Conservation (phyloP, 441 rosid genomes). For the Hura crepitans region DNA sequence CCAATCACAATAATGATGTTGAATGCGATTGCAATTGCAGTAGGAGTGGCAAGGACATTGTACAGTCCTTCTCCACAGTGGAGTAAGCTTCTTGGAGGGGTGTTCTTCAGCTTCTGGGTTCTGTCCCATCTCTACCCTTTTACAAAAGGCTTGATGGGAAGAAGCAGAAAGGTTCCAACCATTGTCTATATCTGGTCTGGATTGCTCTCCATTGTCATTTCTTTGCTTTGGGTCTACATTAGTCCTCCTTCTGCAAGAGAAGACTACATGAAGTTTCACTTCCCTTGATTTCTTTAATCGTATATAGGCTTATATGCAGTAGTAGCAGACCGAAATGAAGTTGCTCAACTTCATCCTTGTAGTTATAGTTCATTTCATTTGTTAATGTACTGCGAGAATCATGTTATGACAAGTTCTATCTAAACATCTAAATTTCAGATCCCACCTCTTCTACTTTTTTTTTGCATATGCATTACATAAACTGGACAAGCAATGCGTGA, state of each 20-base stretch:
- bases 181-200: slow-evolving; percentile 64
- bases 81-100: slow-evolving; percentile 71
- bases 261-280: slow-evolving; percentile 54
- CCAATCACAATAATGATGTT: slow-evolving; percentile 59
- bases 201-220: slow-evolving; percentile 45
- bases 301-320: neutral
- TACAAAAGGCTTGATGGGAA: slow-evolving; percentile 71
- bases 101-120: slow-evolving; percentile 75
- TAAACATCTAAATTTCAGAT: no score
- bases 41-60: slow-evolving; percentile 50
- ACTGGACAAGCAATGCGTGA: no score
- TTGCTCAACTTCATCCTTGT: slow-evolving; percentile 36
- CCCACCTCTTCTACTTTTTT: no score
- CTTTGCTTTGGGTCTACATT: slow-evolving; percentile 54
- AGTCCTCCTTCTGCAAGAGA: slow-evolving; percentile 45
- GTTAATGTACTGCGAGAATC: neutral
- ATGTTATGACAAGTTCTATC: no score
- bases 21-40: slow-evolving; percentile 51
- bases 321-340: slow-evolving; percentile 21
- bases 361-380: neutral
- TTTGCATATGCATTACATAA: no score
- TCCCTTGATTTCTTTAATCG: slow-evolving; percentile 34
- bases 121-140: slow-evolving; percentile 62
- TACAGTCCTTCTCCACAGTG: slow-evolving; percentile 58
- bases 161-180: slow-evolving; percentile 57